phyloP scores from a whole-genome alignment of 1,284 basidiomycete species.

The Fistulinella cinereoalba region DNA sequence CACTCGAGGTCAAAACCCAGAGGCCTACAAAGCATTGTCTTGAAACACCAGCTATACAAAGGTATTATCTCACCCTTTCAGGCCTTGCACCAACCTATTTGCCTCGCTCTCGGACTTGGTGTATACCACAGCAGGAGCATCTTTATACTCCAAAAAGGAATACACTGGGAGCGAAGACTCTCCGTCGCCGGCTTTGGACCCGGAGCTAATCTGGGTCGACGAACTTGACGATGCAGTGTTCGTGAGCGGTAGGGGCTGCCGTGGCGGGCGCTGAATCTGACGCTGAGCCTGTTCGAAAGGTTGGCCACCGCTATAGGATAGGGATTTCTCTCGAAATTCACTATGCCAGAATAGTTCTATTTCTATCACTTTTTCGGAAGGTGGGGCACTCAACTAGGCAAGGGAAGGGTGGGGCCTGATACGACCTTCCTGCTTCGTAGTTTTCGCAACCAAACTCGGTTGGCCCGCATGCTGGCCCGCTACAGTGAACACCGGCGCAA shows the following conservation, averaged over 20 bases:
- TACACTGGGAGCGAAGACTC: slow-evolving; percentile 32
- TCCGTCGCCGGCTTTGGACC: not conserved
- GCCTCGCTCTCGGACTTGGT: slow-evolving; percentile 43
- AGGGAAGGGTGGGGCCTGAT: not conserved
- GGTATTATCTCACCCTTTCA: slow-evolving; percentile 37
- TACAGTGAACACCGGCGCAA: not conserved
- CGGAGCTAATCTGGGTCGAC: slow-evolving; percentile 2
- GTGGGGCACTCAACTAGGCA: slow-evolving; percentile 13
- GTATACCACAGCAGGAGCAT: slow-evolving; percentile 40
- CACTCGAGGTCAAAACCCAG: slow-evolving; percentile 65
- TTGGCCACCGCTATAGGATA: not conserved
- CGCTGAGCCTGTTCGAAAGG: not conserved
- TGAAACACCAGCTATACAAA: not conserved
- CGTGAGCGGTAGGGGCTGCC: not conserved
- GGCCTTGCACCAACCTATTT: slow-evolving; percentile 37
- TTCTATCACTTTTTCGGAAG: not conserved
- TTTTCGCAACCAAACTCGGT: not conserved
- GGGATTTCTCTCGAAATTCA: not conserved
- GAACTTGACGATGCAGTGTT: slow-evolving; percentile 4
- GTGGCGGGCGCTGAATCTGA: not conserved
- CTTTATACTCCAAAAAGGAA: slow-evolving; percentile 39
- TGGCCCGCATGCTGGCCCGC: not conserved
- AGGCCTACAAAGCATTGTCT: slow-evolving; percentile 36
- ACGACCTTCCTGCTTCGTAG: not conserved
- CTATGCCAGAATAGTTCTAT: slow-evolving; percentile 4